phyloP scores from a whole-genome alignment of 768 basidiomycete species.

The Kondoa malvinella region DNA sequence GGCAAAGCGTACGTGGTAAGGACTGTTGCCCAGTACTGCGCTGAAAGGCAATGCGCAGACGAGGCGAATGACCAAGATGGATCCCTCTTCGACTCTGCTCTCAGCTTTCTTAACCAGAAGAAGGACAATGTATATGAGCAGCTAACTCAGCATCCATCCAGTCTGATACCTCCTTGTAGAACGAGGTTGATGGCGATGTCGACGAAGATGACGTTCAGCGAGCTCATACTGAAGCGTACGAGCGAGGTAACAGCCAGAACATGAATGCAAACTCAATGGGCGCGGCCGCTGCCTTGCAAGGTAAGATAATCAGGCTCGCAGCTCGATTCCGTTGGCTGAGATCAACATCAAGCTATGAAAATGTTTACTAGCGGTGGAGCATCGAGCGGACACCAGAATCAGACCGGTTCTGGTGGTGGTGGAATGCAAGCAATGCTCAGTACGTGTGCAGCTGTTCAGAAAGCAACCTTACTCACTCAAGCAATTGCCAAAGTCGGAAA shows the following conservation, averaged over 20 bases:
- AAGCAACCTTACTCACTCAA: constrained; percentile 30
- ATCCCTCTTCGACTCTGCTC: neutral
- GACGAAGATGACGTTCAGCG: constrained; percentile 1
- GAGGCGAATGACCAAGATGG: neutral
- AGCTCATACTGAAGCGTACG: constrained; percentile 39
- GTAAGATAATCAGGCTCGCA: constrained; percentile 42
- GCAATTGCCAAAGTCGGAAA: constrained; percentile 42
- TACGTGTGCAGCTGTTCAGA: neutral
- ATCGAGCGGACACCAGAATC: neutral
- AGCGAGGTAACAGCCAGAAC: constrained; percentile 31
- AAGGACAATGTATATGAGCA: neutral
- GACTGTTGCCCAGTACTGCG: too few relatives aligned
- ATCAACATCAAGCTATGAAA: neutral
- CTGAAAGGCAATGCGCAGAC: too few relatives aligned
- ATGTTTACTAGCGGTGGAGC: constrained; percentile 1
- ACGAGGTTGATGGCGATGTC: constrained; percentile 1
- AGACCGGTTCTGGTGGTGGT: neutral
- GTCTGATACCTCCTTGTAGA: too few relatives aligned
- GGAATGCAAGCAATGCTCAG: neutral
- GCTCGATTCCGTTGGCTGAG: neutral
- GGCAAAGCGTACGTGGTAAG: too few relatives aligned
- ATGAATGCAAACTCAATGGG: constrained; percentile 50
- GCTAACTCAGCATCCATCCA: too few relatives aligned
- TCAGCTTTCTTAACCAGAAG: neutral
- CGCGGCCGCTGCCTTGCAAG: constrained; percentile 66